A percentile compares a stretch with the other conserved stretches of the same genome.
Evolutionary conservation across 345 rosid genomes (phyloP).

Genomic region (Populus ilicifolia): DNA sequence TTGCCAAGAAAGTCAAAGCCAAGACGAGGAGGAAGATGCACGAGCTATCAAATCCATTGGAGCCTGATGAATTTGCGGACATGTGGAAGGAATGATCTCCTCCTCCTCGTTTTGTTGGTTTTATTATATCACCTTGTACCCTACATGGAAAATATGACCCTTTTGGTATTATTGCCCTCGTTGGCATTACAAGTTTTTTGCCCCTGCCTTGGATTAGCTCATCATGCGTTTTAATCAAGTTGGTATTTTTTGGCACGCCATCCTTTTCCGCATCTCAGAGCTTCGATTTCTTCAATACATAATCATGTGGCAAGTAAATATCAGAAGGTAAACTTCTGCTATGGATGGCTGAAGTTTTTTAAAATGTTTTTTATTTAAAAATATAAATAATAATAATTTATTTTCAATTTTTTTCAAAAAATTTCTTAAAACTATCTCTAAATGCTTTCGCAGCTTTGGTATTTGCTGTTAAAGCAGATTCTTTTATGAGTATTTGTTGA

Average conservation of each 20-base stretch:
- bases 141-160: not conserved
- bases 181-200: not conserved
- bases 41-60: constrained; percentile 73
- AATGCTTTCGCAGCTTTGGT: not conserved
- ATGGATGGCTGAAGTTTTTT: not conserved
- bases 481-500: not conserved
- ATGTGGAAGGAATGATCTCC: constrained; percentile 66
- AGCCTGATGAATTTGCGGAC: constrained; percentile 86
- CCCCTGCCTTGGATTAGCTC: not conserved
- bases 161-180: not conserved
- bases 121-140: not conserved
- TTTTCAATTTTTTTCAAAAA: too few relatives aligned
- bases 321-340: not conserved
- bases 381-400: too few relatives aligned
- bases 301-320: not conserved
- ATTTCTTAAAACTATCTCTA: not conserved
- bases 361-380: too few relatives aligned
- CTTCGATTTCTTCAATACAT: not conserved
- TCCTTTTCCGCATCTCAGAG: not conserved
- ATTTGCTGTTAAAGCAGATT: not conserved
- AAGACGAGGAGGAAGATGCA: constrained; percentile 86
- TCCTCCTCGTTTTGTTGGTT: not conserved
- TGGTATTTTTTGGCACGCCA: not conserved
- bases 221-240: not conserved
- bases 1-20: constrained; percentile 84